Evolutionary conservation across 257 asterid species (phyloP).

Genomic region (Apocynum venetum): DNA sequence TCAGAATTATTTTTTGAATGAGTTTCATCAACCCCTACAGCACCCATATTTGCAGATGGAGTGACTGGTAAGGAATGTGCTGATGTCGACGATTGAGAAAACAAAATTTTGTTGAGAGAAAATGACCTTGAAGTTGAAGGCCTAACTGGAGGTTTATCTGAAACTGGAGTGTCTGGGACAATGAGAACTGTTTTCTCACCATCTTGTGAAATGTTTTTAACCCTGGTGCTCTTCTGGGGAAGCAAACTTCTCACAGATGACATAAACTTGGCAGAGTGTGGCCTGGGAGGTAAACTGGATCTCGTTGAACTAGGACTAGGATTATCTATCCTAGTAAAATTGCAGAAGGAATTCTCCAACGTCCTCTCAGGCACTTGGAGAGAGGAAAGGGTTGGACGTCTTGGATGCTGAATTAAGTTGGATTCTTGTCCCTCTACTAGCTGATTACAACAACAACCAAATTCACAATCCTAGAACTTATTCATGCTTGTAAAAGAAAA

Average conservation of each 20-base stretch:
- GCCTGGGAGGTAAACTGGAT: conserved; percentile 87
- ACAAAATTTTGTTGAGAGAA: conserved; percentile 70
- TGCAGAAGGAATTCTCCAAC: conserved; percentile 49
- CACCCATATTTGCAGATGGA: conserved; percentile 51
- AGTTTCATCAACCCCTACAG: conserved; percentile 39
- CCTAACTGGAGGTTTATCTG: conserved; percentile 74
- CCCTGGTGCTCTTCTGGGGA: conserved; percentile 74
- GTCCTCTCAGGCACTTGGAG: conserved; percentile 77
- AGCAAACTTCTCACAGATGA: conserved; percentile 76
- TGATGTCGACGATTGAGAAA: conserved; percentile 60
- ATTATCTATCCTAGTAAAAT: conserved; percentile 51
- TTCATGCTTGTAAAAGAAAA: not conserved
- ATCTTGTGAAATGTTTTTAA: conserved; percentile 50
- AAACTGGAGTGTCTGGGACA: conserved; percentile 57
- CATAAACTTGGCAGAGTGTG: conserved; percentile 67
- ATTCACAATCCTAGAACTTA: not conserved
- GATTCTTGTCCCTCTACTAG: conserved; percentile 59
- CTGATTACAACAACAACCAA: conserved; percentile 26
- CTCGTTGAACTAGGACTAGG: conserved; percentile 67
- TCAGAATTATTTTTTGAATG: conserved; percentile 35
- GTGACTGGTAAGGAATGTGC: conserved; percentile 75
- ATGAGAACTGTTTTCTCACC: conserved; percentile 78
- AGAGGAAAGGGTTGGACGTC: conserved; percentile 67
- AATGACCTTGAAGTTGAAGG: conserved; percentile 96
- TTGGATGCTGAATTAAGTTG: conserved; percentile 53